Evolutionary conservation across 2,329 filamentous ascomycete species (phyloP).

Genomic region (Stromatinia cepivora): DNA sequence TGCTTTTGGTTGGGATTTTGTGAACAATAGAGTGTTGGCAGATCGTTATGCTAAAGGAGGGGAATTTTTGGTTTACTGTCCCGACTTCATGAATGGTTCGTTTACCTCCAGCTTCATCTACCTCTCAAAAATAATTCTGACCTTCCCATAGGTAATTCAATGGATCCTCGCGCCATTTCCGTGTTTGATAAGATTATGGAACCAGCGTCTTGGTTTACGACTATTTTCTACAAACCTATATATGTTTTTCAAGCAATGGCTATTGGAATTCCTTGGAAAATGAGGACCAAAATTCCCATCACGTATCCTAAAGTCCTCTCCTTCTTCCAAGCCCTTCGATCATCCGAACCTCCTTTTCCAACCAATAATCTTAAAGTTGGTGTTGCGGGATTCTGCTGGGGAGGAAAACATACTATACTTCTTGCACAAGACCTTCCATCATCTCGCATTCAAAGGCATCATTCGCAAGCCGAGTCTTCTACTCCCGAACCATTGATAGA

Average conservation of each 20-base stretch:
- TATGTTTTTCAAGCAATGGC: constrained; percentile 47
- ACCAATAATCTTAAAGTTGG: constrained; percentile 47
- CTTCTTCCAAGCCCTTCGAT: constrained; percentile 44
- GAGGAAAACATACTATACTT: constrained; percentile 55
- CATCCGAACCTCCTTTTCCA: constrained; percentile 32
- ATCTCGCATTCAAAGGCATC: constrained; percentile 29
- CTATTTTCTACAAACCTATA: constrained; percentile 39
- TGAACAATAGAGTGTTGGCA: constrained; percentile 50
- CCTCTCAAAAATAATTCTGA: neutral
- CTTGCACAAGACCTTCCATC: constrained; percentile 46
- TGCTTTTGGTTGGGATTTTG: constrained; percentile 52
- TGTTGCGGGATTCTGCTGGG: constrained; percentile 64
- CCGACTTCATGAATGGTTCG: constrained; percentile 53
- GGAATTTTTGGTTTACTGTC: constrained; percentile 49
- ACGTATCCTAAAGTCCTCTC: constrained; percentile 44
- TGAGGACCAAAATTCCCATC: constrained; percentile 36
- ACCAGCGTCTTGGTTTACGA: constrained; percentile 31
- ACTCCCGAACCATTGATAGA: constrained; percentile 46
- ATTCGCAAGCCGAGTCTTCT: constrained; percentile 20
- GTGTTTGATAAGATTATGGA: constrained; percentile 31
- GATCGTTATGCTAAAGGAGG: constrained; percentile 51
- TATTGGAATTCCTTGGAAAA: constrained; percentile 33
- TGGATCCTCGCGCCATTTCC: constrained; percentile 25
- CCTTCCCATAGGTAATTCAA: neutral
- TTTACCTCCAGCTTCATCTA: neutral